Conservation (phyloP, 75 land plant genomes). For the Cryptomeria japonica region DNA sequence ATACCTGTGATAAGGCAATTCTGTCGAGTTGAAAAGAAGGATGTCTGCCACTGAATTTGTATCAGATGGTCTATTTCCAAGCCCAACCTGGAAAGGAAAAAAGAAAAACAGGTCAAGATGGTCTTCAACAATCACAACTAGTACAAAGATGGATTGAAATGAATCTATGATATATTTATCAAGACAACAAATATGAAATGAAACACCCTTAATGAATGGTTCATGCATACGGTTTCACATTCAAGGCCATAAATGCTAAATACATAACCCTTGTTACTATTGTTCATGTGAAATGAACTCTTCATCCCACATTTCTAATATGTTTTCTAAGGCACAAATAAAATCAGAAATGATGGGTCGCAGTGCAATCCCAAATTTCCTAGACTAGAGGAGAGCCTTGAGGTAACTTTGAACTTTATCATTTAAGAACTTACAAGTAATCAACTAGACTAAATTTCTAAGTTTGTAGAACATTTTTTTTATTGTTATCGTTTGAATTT, state of each 20-base stretch:
- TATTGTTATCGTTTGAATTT: no score
- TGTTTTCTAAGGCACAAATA: background rate
- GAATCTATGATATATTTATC: background rate
- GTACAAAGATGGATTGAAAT: background rate
- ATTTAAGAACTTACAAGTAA: no score
- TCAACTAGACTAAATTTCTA: no score
- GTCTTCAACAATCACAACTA: background rate
- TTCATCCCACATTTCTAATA: background rate
- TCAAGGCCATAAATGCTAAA: background rate
- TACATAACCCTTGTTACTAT: background rate
- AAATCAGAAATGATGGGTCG: background rate
- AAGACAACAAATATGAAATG: background rate
- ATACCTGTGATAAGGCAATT: slow-evolving; percentile 39
- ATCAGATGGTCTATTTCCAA: slow-evolving; percentile 26
- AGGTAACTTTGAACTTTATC: no score
- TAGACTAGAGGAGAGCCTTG: background rate
- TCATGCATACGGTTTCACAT: background rate
- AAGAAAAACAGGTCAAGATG: background rate
- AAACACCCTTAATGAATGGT: background rate
- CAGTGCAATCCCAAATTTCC: background rate
- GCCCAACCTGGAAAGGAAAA: slow-evolving; percentile 26
- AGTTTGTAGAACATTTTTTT: no score
- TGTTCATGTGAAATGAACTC: background rate
- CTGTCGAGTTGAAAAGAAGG: slow-evolving; percentile 35
- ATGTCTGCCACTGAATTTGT: slow-evolving; percentile 35